Base-by-base conservation (phyloP, 228 moss, liverwort and hornwort genomes). In the Sphagnum magellanicum region DNA sequence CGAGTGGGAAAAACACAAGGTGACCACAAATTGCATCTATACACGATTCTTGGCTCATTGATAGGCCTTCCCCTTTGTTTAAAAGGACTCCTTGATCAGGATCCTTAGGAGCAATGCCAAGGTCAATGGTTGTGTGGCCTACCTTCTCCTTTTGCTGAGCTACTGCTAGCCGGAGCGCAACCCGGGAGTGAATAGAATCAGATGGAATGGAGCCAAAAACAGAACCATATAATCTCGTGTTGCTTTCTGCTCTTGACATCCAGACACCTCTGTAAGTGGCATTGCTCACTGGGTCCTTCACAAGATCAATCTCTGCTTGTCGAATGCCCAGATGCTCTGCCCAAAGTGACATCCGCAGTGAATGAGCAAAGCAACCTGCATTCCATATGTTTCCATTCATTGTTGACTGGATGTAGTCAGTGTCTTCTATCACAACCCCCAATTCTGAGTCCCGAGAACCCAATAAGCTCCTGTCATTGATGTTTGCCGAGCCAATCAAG, bases 321-420 rank as follows among this genome's bases (percentile, higher is more conserved):
- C 76, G 80, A 67, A 87, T 59, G 5, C 87, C 87, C 52, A 87
- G 60, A 49, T 87, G 87, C 78, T 87, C 87, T 6, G 83, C 80
- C 87, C 87, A 87, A 0, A 87, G 76, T 9, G 87, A 83, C 1
- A 87, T 76, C 10, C 87, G 80, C n/a, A 87, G 61, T 0, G 87
- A 80, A 73, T 87, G 87, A 17, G 83, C 80, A n/a, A 87, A 87
- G 1, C 80, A 80, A 59, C 87, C 87, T 49, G 83, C 83, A 55
- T 78, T 87, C 87, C 87, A 87, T 5, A 65, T 83, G 70, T 83
- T 87, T n/a, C 87, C 87, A 15, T 87, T 87, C 87, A 87, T 87
- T 46, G 67, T 76, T 16, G 87, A 87, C 70, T 77, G 50, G 51
- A 78, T 74, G 66, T 80, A 87, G 48, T 83, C 77, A 70, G 83